phyloP scores from a whole-genome alignment of 768 basidiomycete species.

The Trametes gibbosa region DNA sequence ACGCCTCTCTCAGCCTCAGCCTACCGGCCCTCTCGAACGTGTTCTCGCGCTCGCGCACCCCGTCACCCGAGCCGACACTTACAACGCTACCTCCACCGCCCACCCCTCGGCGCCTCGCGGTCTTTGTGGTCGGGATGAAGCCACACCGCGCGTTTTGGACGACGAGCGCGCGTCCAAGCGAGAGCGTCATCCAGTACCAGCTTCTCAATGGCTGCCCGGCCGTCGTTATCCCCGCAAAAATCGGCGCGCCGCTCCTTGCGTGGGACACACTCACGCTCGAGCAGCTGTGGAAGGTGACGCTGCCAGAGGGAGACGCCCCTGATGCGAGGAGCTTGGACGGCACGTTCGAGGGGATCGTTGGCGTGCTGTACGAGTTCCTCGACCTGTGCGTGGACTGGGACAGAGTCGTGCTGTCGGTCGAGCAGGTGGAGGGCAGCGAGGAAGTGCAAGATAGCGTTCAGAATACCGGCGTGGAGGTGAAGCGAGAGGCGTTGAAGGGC shows the following conservation, averaged over 20 bases:
- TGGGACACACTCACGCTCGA: slow-evolving; percentile 63
- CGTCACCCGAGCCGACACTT: slow-evolving; percentile 47
- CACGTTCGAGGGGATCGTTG: slow-evolving; percentile 50
- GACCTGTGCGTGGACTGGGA: slow-evolving; percentile 65
- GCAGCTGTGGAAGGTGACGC: slow-evolving; percentile 50
- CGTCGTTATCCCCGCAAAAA: slow-evolving; percentile 55
- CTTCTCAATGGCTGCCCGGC: slow-evolving; percentile 61
- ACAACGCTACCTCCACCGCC: slow-evolving; percentile 42
- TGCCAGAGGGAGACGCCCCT: slow-evolving; percentile 35
- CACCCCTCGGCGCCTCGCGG: slow-evolving; percentile 52
- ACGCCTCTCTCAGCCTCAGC: slow-evolving; percentile 29
- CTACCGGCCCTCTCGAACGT: slow-evolving; percentile 42
- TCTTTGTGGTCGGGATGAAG: slow-evolving; percentile 55
- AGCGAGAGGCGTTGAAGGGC: slow-evolving; percentile 43
- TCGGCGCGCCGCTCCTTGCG: slow-evolving; percentile 59
- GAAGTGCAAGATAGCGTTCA: slow-evolving; percentile 21
- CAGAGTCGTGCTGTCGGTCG: slow-evolving; percentile 38
- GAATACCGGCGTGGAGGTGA: slow-evolving; percentile 23
- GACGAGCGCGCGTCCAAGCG: slow-evolving; percentile 53
- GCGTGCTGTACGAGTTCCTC: slow-evolving; percentile 55
- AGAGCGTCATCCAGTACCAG: slow-evolving; percentile 62
- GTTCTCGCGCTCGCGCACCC: slow-evolving; percentile 48
- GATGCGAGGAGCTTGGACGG: slow-evolving; percentile 33
- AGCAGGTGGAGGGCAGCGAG: slow-evolving; percentile 18
- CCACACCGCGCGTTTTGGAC: slow-evolving; percentile 62